These are phyloP conservation scores for Pseudogymnoascus sp. DNA, from an alignment of 2,329 filamentous ascomycete genomes.

Conservation along the genomic window DNA sequence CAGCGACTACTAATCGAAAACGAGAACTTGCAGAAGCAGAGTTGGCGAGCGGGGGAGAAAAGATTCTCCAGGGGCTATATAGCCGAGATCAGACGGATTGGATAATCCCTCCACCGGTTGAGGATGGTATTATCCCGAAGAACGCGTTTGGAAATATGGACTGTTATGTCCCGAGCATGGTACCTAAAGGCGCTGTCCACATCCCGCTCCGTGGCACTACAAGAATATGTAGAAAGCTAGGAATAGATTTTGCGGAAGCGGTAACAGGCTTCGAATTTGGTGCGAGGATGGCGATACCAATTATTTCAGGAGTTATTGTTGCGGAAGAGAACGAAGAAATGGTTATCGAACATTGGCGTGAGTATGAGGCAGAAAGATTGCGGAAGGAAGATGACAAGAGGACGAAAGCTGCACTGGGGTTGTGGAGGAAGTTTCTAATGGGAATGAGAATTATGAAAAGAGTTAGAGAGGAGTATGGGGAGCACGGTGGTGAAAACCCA, in stretches of 20 bases:
- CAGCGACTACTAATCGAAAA: constrained; percentile 78
- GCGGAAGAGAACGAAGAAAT: constrained; percentile 67
- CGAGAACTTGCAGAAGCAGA: constrained; percentile 83
- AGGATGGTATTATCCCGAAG: constrained; percentile 79
- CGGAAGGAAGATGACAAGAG: constrained; percentile 79
- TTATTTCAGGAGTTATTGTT: constrained; percentile 83
- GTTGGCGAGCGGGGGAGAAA: constrained; percentile 62
- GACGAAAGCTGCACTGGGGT: constrained; percentile 59
- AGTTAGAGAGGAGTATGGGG: constrained; percentile 67
- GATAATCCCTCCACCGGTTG: constrained; percentile 84
- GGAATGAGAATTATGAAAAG: constrained; percentile 74
- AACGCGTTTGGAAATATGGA: constrained; percentile 97
- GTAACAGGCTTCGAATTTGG: constrained; percentile 97
- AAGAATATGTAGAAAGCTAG: constrained; percentile 72
- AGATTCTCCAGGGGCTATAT: constrained; percentile 80
- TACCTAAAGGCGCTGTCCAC: constrained; percentile 75
- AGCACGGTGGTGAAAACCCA: constrained; percentile 39
- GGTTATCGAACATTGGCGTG: constrained; percentile 69
- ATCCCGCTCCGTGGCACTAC: constrained; percentile 69
- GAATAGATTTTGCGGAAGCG: constrained; percentile 85
- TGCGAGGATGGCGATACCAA: constrained; percentile 83
- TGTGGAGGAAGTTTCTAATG: constrained; percentile 83
- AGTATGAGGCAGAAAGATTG: constrained; percentile 64
- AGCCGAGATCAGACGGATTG: constrained; percentile 80
- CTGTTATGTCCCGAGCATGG: constrained; percentile 88